A percentile compares a stretch with the other conserved stretches of the same genome.
Evolutionary conservation across 805 yeast genomes (phyloP).

Genomic region (Torulaspora gathmanii): DNA sequence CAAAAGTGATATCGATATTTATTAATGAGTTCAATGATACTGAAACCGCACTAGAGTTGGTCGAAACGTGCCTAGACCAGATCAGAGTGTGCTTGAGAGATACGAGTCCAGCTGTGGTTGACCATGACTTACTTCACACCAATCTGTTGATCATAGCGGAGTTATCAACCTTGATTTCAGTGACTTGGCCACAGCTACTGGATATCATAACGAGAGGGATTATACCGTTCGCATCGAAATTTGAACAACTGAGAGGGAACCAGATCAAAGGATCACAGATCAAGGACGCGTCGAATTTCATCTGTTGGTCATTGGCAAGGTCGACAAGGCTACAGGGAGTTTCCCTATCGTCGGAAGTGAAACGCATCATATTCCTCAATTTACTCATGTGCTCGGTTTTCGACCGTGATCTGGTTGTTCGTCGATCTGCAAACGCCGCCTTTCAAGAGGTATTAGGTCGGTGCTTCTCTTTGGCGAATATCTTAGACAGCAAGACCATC

Average conservation of each 20-base stretch:
- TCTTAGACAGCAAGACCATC: constrained; percentile 31
- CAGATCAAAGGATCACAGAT: constrained; percentile 60
- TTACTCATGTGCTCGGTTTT: constrained; percentile 54
- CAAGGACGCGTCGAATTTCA: constrained; percentile 80
- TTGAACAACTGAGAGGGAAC: constrained; percentile 53
- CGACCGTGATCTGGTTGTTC: constrained; percentile 67
- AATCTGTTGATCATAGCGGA: constrained; percentile 38
- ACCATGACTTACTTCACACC: constrained; percentile 34
- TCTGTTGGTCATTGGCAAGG: constrained; percentile 72
- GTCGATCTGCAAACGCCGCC: constrained; percentile 83
- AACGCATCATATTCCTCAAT: constrained; percentile 29
- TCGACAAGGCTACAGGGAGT: constrained; percentile 11
- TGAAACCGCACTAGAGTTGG: constrained; percentile 22
- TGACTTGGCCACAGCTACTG: constrained; percentile 10
- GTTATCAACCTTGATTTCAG: constrained; percentile 20
- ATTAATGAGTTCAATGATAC: constrained; percentile 30
- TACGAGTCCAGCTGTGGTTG: constrained; percentile 21
- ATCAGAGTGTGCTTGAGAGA: constrained; percentile 8
- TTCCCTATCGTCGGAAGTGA: constrained; percentile 8
- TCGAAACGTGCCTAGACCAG: constrained; percentile 32
- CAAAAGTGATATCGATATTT: constrained; percentile 39
- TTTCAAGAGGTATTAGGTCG: constrained; percentile 83
- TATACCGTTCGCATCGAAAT: constrained; percentile 45
- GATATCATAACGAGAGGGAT: constrained; percentile 27
- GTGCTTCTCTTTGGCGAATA: constrained; percentile 42